A percentile compares a stretch with the other conserved stretches of the same genome.
Evolutionary conservation across 495 filamentous ascomycete species (phyloP).

Genomic region (Xylaria intraflava): DNA sequence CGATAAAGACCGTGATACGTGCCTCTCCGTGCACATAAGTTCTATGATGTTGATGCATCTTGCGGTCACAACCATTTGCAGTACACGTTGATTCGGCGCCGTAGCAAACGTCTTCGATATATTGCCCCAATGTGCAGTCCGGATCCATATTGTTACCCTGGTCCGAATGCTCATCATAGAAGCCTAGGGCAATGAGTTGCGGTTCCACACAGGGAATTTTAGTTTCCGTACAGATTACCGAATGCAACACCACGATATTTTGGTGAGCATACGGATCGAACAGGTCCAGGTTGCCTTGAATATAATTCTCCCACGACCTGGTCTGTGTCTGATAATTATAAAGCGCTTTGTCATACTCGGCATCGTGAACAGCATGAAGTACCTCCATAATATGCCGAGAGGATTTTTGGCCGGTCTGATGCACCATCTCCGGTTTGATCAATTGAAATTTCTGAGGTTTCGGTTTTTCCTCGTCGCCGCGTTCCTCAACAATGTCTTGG

Average conservation of each 20-base stretch:
- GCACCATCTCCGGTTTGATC: slow-evolving; percentile 92
- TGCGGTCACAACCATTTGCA: slow-evolving; percentile 77
- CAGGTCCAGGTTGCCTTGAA: slow-evolving; percentile 71
- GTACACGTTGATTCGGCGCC: slow-evolving; percentile 67
- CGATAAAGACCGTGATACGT: slow-evolving; percentile 81
- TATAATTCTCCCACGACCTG: slow-evolving; percentile 88
- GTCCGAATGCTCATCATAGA: slow-evolving; percentile 81
- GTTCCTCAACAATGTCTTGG: slow-evolving; percentile 57
- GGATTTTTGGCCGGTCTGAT: slow-evolving; percentile 65
- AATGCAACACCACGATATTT: slow-evolving; percentile 91
- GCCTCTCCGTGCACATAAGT: slow-evolving; percentile 97
- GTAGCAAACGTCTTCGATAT: slow-evolving; percentile 84
- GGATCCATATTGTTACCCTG: slow-evolving; percentile 56
- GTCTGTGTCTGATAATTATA: slow-evolving; percentile 94
- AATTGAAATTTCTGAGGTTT: slow-evolving; percentile 71
- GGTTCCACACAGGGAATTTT: slow-evolving; percentile 90
- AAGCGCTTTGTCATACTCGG: slow-evolving; percentile 90
- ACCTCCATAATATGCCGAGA: slow-evolving; percentile 86
- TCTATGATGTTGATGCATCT: slow-evolving; percentile 88
- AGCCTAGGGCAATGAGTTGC: slow-evolving; percentile 74
- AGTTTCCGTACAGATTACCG: slow-evolving; percentile 81
- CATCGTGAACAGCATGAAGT: slow-evolving; percentile 86
- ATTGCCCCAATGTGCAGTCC: slow-evolving; percentile 91
- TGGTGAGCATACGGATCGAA: slow-evolving; percentile 95
- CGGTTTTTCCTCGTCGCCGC: slow-evolving; percentile 50